Conservation (phyloP, 192 early-diverging fungal species). For the Diversispora epigaea region DNA sequence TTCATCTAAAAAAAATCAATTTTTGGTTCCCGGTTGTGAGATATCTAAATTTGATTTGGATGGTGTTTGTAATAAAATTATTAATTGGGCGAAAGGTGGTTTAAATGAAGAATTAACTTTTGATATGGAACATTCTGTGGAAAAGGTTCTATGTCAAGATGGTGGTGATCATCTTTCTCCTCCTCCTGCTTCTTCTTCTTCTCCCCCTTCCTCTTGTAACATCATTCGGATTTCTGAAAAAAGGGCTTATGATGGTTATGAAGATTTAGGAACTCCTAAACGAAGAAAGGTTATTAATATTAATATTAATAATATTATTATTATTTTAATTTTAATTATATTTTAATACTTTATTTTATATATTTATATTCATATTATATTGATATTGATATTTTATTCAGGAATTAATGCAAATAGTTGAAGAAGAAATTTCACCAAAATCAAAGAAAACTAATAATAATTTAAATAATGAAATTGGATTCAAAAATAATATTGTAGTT, state of each 20-base stretch:
- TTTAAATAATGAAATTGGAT: no score
- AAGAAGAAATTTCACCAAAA: no score
- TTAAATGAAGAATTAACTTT: neutral
- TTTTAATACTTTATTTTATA: no score
- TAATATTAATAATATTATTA: neutral
- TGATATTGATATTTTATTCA: no score
- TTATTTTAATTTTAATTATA: neutral
- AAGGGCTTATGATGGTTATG: neutral
- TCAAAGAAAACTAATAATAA: no score
- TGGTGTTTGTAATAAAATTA: neutral
- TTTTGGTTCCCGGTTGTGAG: neutral
- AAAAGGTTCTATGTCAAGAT: neutral
- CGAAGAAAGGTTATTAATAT: neutral
- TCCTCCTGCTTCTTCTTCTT: no score
- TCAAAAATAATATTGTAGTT: no score
- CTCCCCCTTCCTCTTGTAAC: neutral
- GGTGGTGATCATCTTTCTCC: neutral
- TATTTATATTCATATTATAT: no score
- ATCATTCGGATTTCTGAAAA: neutral
- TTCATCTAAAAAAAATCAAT: constrained; percentile 5
- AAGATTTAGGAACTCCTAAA: neutral
- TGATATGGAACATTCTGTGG: neutral
- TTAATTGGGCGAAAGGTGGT: neutral
- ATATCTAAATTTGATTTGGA: neutral
- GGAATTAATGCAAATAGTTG: no score